Percentiles rank a stretch among this genome's conserved stretches.
These are phyloP conservation scores for Myxozyma sirexii DNA, from an alignment of 805 yeast species.

Conservation along the genomic window DNA sequence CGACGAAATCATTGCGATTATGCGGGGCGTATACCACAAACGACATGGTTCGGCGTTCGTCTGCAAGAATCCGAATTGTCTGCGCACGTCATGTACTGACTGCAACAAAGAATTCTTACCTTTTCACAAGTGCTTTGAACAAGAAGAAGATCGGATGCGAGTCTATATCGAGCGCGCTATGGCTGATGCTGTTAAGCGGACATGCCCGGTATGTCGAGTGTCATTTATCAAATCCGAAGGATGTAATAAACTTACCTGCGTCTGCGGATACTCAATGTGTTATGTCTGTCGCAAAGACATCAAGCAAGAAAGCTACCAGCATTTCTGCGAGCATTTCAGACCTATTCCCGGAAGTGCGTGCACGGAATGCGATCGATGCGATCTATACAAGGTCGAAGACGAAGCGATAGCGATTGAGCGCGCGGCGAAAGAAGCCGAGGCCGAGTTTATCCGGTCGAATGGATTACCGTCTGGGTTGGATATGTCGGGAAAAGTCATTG, in stretches of 20 bases:
- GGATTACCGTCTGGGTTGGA: constrained; percentile 26
- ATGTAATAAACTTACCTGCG: constrained; percentile 34
- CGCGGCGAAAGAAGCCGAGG: constrained; percentile 32
- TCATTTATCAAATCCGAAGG: constrained; percentile 33
- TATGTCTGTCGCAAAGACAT: constrained; percentile 33
- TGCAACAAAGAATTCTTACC: constrained; percentile 32
- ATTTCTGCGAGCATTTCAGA: constrained; percentile 33
- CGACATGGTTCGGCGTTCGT: constrained; percentile 30
- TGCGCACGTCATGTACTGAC: constrained; percentile 28
- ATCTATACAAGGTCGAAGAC: constrained; percentile 33
- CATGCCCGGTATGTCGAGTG: constrained; percentile 33
- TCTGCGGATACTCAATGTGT: constrained; percentile 34
- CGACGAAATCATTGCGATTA: constrained; percentile 5
- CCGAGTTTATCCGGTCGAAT: constrained; percentile 24
- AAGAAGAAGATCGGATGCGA: constrained; percentile 30
- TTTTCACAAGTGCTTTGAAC: constrained; percentile 31
- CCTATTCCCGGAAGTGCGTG: constrained; percentile 30
- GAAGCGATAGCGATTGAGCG: constrained; percentile 27
- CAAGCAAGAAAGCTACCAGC: constrained; percentile 26
- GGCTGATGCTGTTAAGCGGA: constrained; percentile 35
- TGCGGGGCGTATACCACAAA: constrained; percentile 21
- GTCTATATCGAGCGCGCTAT: constrained; percentile 32
- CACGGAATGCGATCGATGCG: constrained; percentile 34
- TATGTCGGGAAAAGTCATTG: constrained; percentile 12
- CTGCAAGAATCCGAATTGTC: constrained; percentile 28